These are phyloP conservation scores for Linanthus parryae DNA, from an alignment of 148 eudicot species.

Conservation along the genomic window DNA sequence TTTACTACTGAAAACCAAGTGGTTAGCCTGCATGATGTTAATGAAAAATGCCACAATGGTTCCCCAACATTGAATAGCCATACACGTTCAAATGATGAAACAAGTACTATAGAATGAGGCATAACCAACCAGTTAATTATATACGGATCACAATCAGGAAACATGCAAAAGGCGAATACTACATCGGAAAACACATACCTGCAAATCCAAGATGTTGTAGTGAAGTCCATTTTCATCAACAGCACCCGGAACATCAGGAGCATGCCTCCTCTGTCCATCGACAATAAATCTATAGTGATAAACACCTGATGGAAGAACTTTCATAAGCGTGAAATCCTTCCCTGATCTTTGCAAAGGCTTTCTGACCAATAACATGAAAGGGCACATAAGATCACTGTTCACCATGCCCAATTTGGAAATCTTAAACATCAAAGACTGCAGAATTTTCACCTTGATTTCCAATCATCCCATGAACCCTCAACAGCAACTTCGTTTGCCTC, in stretches of 20 bases:
- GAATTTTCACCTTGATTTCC: constrained; percentile 53
- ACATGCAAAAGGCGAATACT: no score
- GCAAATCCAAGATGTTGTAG: constrained; percentile 71
- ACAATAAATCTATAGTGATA: constrained; percentile 73
- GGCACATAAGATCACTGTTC: neutral
- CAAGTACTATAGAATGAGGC: no score
- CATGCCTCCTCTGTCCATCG: constrained; percentile 64
- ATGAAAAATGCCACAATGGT: no score
- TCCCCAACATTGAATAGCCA: no score
- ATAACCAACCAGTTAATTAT: no score
- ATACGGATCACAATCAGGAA: no score
- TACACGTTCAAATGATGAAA: no score
- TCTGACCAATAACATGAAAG: constrained; percentile 29
- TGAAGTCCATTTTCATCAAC: constrained; percentile 58
- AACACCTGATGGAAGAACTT: constrained; percentile 82
- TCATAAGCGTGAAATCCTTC: constrained; percentile 63
- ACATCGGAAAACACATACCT: constrained; percentile 76
- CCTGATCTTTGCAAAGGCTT: constrained; percentile 61
- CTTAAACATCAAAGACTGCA: neutral
- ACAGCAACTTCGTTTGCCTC: constrained; percentile 78
- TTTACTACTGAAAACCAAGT: no score
- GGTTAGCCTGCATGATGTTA: no score
- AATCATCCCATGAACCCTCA: constrained; percentile 95
- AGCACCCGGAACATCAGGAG: constrained; percentile 68
- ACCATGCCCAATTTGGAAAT: neutral